Conservation (phyloP, 495 filamentous ascomycete genomes). For the Aspergillus leporis region DNA sequence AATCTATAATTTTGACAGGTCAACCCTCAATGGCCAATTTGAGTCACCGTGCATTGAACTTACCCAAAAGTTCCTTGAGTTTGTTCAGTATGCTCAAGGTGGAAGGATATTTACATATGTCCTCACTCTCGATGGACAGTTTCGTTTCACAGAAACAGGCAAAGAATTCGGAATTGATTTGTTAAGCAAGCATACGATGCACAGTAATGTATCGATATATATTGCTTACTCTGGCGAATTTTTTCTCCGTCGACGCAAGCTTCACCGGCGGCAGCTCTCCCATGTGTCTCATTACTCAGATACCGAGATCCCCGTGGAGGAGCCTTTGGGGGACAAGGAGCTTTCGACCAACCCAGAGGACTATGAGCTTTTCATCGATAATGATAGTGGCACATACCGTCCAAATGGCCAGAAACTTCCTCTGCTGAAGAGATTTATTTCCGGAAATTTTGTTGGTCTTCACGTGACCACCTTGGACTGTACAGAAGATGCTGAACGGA, state of each 20-base stretch:
- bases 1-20: conserved; percentile 82
- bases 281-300: conserved; percentile 19
- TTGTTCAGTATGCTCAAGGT: conserved; percentile 82
- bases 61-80: conserved; percentile 76
- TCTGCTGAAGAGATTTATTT: conserved; percentile 65
- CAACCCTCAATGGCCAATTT: conserved; percentile 68
- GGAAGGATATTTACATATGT: conserved; percentile 90
- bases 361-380: conserved; percentile 92
- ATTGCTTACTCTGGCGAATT: conserved; percentile 93
- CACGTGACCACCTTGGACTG: conserved; percentile 70
- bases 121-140: conserved; percentile 78
- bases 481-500: conserved; percentile 60
- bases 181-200: conserved; percentile 92
- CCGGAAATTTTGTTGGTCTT: conserved; percentile 70
- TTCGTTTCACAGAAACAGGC: conserved; percentile 92
- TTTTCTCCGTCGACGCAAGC: conserved; percentile 72
- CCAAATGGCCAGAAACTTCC: conserved; percentile 76
- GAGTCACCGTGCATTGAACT: conserved; percentile 59
- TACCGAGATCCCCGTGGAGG: conserved; percentile 38
- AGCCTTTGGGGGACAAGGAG: conserved; percentile 35
- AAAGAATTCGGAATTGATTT: conserved; percentile 93
- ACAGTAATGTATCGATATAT: conserved; percentile 85
- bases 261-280: conserved; percentile 32
- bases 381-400: conserved; percentile 90
- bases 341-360: conserved; percentile 57